Conservation (phyloP, 495 filamentous ascomycete species). For the Schizothecium vesticola region DNA sequence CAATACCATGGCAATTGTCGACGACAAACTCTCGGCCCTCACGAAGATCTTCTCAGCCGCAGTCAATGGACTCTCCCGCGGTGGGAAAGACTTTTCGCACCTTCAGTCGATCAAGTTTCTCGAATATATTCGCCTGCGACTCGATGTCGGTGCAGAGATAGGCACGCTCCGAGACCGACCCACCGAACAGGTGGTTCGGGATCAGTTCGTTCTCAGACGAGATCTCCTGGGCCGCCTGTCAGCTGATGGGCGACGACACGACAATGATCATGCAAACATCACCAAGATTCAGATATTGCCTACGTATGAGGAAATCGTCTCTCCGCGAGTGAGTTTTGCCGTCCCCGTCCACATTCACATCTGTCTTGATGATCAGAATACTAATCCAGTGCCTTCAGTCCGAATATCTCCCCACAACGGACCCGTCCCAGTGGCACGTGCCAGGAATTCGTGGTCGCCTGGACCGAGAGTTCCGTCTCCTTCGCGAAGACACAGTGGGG, state of each 20-base stretch:
- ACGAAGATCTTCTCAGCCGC: neutral
- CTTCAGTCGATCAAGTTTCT: conserved; percentile 26
- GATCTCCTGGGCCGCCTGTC: conserved; percentile 52
- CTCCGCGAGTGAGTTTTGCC: conserved; percentile 22
- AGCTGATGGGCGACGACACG: conserved; percentile 51
- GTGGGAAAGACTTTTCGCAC: conserved; percentile 23
- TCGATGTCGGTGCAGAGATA: conserved; percentile 23
- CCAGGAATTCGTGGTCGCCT: conserved; percentile 55
- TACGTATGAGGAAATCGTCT: conserved; percentile 56
- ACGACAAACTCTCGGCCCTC: conserved; percentile 19
- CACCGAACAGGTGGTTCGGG: conserved; percentile 7
- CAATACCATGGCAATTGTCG: conserved; percentile 31
- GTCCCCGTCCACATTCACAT: no score
- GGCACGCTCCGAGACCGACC: neutral
- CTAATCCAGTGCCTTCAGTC: neutral
- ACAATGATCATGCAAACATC: conserved; percentile 63
- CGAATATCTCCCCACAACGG: conserved; percentile 57
- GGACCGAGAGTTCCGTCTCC: conserved; percentile 64
- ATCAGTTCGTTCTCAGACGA: conserved; percentile 36
- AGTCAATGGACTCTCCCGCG: neutral
- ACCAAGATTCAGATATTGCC: conserved; percentile 57
- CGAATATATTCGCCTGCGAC: conserved; percentile 25
- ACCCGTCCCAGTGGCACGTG: conserved; percentile 49
- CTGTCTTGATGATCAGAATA: no score
- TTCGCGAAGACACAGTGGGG: conserved; percentile 61